phyloP scores from a whole-genome alignment of 805 yeast genomes.

The Myxozyma monticola region DNA sequence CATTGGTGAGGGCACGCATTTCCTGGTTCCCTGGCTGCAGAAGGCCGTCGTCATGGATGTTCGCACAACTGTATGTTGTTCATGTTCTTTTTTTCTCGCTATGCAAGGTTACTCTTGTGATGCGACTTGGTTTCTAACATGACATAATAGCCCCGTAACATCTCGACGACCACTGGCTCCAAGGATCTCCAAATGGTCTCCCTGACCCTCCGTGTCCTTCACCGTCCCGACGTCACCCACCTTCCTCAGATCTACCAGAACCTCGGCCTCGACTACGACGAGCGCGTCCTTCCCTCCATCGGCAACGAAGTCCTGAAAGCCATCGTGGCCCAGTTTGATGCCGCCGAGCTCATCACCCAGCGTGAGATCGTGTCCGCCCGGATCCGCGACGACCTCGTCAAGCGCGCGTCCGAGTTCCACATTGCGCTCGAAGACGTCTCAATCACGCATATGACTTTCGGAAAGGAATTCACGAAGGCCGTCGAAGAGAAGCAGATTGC shows the following conservation, averaged over 20 bases:
- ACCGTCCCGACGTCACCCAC: slow-evolving; percentile 83
- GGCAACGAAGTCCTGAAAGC: slow-evolving; percentile 89
- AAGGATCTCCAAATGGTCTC: slow-evolving; percentile 96
- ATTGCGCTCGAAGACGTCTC: slow-evolving; percentile 94
- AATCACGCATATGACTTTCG: slow-evolving; percentile 96
- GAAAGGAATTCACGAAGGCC: slow-evolving; percentile 94
- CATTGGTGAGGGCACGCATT: slow-evolving; percentile 95
- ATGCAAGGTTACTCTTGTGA: background rate
- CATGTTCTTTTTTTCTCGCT: background rate
- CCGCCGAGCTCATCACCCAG: slow-evolving; percentile 95
- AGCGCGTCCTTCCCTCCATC: slow-evolving; percentile 86
- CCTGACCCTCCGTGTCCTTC: slow-evolving; percentile 86
- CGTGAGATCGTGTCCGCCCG: slow-evolving; percentile 90
- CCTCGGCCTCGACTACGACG: slow-evolving; percentile 92
- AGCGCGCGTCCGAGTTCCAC: slow-evolving; percentile 83
- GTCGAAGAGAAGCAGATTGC: slow-evolving; percentile 99
- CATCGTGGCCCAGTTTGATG: slow-evolving; percentile 91
- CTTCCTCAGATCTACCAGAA: slow-evolving; percentile 87
- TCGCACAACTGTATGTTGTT: slow-evolving; percentile 63
- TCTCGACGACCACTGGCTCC: slow-evolving; percentile 93
- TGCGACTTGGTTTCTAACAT: background rate
- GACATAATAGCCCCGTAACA: slow-evolving; percentile 70
- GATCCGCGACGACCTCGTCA: slow-evolving; percentile 80
- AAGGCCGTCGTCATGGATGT: slow-evolving; percentile 88
- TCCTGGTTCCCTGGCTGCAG: slow-evolving; percentile 93